Evolutionary conservation across 176 grass and related monocot genomes (phyloP).

Genomic region (Coix lacrymajobi): DNA sequence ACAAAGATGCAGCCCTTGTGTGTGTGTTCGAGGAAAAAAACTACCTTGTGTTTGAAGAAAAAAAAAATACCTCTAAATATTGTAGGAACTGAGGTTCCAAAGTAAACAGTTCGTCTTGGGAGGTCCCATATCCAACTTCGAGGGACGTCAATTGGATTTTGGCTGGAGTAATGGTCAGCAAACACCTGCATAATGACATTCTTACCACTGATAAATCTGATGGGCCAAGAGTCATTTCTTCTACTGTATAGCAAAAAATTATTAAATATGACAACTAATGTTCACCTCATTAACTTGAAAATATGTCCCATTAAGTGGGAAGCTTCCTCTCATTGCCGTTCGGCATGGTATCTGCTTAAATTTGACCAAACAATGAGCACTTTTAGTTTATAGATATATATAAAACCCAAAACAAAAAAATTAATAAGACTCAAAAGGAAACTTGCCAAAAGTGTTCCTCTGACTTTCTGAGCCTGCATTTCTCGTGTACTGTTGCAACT

Average conservation of each 20-base stretch:
- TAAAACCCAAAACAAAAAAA: slow-evolving; percentile 8
- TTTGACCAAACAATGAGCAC: slow-evolving; percentile 31
- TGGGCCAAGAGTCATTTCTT: not conserved
- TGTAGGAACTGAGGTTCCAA: slow-evolving; percentile 78
- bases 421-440: not conserved
- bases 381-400: slow-evolving; percentile 19
- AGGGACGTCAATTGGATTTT: slow-evolving; percentile 59
- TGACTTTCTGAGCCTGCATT: slow-evolving; percentile 60
- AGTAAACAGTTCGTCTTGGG: slow-evolving; percentile 76
- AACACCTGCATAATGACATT: slow-evolving; percentile 59
- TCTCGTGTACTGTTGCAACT: slow-evolving; percentile 70
- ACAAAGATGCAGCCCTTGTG: not conserved
- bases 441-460: slow-evolving; percentile 77
- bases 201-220: slow-evolving; percentile 16
- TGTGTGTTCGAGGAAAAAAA: not conserved
- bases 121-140: slow-evolving; percentile 76
- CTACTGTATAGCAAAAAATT: not conserved
- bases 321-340: slow-evolving; percentile 85
- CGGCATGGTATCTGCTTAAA: slow-evolving; percentile 79
- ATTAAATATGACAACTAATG: not conserved
- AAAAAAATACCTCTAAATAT: slow-evolving; percentile 72
- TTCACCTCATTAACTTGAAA: slow-evolving; percentile 86
- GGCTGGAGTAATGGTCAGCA: slow-evolving; percentile 74
- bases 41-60: too few species aligned
- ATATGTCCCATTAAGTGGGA: slow-evolving; percentile 84